Evolutionary conservation across 1,284 basidiomycete genomes (phyloP), one percentile per base, ranked within the genome.

Genomic region (Uromyces viciae-fabae): DNA sequence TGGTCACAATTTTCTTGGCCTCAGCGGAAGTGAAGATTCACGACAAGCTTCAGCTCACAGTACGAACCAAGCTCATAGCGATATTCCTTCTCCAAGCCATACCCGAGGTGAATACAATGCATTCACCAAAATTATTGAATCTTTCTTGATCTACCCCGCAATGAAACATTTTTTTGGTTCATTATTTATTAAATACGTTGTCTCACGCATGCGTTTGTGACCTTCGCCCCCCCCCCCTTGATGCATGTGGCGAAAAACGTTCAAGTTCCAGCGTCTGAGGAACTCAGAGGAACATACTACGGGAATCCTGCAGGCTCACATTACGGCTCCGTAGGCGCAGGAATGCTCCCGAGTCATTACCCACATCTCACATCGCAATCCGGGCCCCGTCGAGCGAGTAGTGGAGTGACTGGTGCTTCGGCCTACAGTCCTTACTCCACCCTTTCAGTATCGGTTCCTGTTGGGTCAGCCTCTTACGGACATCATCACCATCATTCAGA

Each of bases 311-410:
- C 64, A 40, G 38, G 42, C 22, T 14, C 75, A n/a, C 75, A 68
- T 69, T 77, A 77, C 36, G 52, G 64, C 25, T n/a, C 64, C 38
- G 15, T 52, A 33, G n/a, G 54, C 8, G 38, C 49, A 43, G 49
- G 58, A 42, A 69, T 77, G 25, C 40, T 77, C 22, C 75, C 75
- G 15, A 77, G 75, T 56, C 75, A 77, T 68, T 77, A 54, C 43
- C 64, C 75, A 43, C 75, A 77, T 28, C 49, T 77, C 49, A 54
- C 75, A 22, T 49, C 75, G 15, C 75, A 77, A 69, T n/a, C 75
- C 19, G 64, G 46, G 31, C 33, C 62, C 22, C 62, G 75, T 19
- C 58, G 75, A 7, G 25, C 62, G 38, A 40, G 28, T 31, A 68
- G 31, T 77, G 54, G 58, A 28, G 40, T 49, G 75, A 77, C 62